These are phyloP conservation scores for Hypoxylon rubiginosum DNA, from an alignment of 2,329 filamentous ascomycete species.

Conservation along the genomic window DNA sequence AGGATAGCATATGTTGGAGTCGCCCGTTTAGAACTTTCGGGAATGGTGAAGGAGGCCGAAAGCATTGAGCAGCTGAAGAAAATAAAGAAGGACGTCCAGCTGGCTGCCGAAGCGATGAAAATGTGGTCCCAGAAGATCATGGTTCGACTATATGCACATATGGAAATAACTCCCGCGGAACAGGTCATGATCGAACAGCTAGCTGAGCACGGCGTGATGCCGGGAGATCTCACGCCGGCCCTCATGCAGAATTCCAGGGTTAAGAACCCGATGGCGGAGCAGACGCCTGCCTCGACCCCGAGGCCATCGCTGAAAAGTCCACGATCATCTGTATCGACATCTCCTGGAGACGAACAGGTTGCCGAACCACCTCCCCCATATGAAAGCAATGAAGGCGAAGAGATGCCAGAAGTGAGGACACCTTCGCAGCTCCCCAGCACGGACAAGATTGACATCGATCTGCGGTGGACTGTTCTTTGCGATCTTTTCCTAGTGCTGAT, in stretches of 20 bases:
- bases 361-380: slow-evolving; percentile 71
- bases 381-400: slow-evolving; percentile 73
- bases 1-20: slow-evolving; percentile 96
- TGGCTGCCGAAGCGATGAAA: slow-evolving; percentile 81
- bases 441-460: slow-evolving; percentile 91
- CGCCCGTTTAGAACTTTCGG: slow-evolving; percentile 82
- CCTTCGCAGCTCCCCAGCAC: slow-evolving; percentile 86
- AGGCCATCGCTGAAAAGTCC: slow-evolving; percentile 46
- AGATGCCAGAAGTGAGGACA: slow-evolving; percentile 82
- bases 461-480: slow-evolving; percentile 96
- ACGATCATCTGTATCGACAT: slow-evolving; percentile 47
- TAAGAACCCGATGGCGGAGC: slow-evolving; percentile 84
- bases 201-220: slow-evolving; percentile 89
- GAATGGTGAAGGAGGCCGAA: slow-evolving; percentile 79
- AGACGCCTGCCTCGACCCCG: slow-evolving; percentile 42
- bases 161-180: slow-evolving; percentile 93
- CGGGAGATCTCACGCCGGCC: slow-evolving; percentile 84
- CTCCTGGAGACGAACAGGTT: slow-evolving; percentile 59
- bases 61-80: slow-evolving; percentile 71
- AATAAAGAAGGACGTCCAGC: slow-evolving; percentile 78
- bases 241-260: slow-evolving; percentile 94
- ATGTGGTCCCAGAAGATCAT: slow-evolving; percentile 99
- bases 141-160: slow-evolving; percentile 92
- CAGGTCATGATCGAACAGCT: slow-evolving; percentile 99
- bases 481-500: slow-evolving; percentile 97